Percentiles rank a stretch among this genome's conserved stretches.
Evolutionary conservation across 805 yeast genomes (phyloP).

Genomic region (Suhomyces pyralidae): DNA sequence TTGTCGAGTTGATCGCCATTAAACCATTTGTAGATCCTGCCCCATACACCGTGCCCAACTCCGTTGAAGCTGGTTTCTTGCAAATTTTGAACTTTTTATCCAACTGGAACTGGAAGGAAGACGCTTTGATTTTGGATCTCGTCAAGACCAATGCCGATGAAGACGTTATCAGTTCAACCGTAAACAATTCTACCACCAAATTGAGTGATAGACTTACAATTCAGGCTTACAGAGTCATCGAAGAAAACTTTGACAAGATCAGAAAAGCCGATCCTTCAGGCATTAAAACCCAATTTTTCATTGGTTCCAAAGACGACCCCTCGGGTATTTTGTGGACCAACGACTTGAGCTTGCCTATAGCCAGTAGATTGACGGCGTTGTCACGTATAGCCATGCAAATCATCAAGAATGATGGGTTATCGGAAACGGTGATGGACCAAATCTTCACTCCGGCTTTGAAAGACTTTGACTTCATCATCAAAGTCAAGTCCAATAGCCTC

Average conservation of each 20-base stretch:
- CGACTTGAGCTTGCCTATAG: conserved; percentile 64
- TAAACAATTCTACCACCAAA: conserved; percentile 1
- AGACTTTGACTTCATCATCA: conserved; percentile 81
- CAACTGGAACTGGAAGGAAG: conserved; percentile 93
- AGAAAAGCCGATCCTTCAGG: conserved; percentile 82
- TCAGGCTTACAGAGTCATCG: conserved; percentile 58
- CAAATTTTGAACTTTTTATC: conserved; percentile 69
- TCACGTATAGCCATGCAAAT: conserved; percentile 69
- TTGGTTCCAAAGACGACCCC: conserved; percentile 81
- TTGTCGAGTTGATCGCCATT: conserved; percentile 77
- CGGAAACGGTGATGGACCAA: conserved; percentile 41
- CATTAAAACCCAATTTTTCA: conserved; percentile 71
- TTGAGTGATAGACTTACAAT: conserved; percentile 62
- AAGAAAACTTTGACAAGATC: conserved; percentile 60
- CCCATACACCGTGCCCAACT: conserved; percentile 79
- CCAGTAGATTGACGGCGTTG: conserved; percentile 83
- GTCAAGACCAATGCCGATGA: conserved; percentile 43
- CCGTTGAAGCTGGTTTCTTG: conserved; percentile 77
- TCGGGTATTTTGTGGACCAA: conserved; percentile 83
- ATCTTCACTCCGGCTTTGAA: conserved; percentile 77
- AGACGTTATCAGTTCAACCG: conserved; percentile 5
- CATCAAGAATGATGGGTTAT: conserved; percentile 44
- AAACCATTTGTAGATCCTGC: conserved; percentile 84
- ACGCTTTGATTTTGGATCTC: conserved; percentile 76
- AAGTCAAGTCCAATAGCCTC: conserved; percentile 47